Evolutionary conservation across 129 eudicot genomes (phyloP).

Genomic region (Solidago caesia): DNA sequence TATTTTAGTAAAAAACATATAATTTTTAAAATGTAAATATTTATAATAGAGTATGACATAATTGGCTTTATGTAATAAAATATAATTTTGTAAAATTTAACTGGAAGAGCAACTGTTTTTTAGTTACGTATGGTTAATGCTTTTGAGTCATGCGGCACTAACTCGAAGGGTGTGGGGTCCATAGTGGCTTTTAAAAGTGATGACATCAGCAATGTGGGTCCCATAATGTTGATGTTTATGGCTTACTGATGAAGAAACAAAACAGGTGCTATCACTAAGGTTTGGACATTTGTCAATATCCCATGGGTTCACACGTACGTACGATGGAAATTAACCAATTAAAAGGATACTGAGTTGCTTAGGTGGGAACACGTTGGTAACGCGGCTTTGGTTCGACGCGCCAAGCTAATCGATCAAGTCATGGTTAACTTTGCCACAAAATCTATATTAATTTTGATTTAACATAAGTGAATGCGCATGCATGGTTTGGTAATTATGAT

Average conservation of each 20-base stretch:
- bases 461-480: too few species aligned
- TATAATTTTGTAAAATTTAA: slow-evolving; percentile 11
- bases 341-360: slow-evolving; percentile 13
- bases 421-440: background rate
- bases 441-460: too few species aligned
- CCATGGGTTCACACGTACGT: slow-evolving; percentile 7
- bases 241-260: slow-evolving; percentile 73
- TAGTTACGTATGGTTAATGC: slow-evolving; percentile 30
- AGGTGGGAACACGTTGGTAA: slow-evolving; percentile 33
- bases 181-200: slow-evolving; percentile 38
- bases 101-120: slow-evolving; percentile 10
- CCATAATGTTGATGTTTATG: slow-evolving; percentile 24
- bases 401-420: slow-evolving; percentile 19
- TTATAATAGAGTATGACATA: slow-evolving; percentile 1
- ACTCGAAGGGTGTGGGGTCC: slow-evolving; percentile 19
- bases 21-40: background rate
- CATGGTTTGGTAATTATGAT: too few species aligned
- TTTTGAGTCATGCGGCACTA: slow-evolving; percentile 80
- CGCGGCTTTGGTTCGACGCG: slow-evolving; percentile 28
- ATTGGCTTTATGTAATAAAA: background rate
- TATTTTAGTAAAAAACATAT: slow-evolving; percentile 24
- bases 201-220: slow-evolving; percentile 54
- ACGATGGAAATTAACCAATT: slow-evolving; percentile 26
- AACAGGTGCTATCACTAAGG: slow-evolving; percentile 28
- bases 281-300: slow-evolving; percentile 30